Evolutionary conservation across 2,329 filamentous ascomycete genomes (phyloP).

Genomic region (Metarhizium humberi): DNA sequence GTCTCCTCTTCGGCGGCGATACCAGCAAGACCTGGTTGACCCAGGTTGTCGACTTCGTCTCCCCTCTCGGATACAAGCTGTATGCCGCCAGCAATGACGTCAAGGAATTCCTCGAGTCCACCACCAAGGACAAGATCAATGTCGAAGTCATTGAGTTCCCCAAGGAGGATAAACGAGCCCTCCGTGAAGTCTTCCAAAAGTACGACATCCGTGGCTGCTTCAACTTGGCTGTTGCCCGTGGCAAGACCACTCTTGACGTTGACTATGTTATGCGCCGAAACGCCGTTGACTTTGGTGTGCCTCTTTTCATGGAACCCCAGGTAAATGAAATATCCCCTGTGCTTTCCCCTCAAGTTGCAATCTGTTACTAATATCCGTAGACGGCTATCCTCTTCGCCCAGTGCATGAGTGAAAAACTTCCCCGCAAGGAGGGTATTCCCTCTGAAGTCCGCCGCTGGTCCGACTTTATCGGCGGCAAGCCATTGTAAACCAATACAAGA

Average conservation of each 20-base stretch:
- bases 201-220: constrained; percentile 94
- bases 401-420: constrained; percentile 96
- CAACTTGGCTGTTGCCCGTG: constrained; percentile 80
- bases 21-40: constrained; percentile 60
- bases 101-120: constrained; percentile 72
- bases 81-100: constrained; percentile 75
- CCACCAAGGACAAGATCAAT: constrained; percentile 53
- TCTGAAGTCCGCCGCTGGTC: constrained; percentile 90
- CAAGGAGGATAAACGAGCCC: constrained; percentile 86
- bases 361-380: constrained; percentile 32
- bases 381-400: constrained; percentile 92
- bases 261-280: constrained; percentile 99
- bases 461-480: constrained; percentile 85
- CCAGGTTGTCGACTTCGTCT: constrained; percentile 75
- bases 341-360: not conserved
- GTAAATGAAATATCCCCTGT: constrained; percentile 39
- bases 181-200: constrained; percentile 93
- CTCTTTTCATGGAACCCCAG: constrained; percentile 97
- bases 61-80: constrained; percentile 88
- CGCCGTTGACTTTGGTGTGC: constrained; percentile 95
- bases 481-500: constrained; percentile 38
- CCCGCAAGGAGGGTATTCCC: constrained; percentile 78
- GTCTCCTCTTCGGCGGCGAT: constrained; percentile 89
- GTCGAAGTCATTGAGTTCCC: constrained; percentile 96
- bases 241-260: constrained; percentile 76